phyloP scores from a whole-genome alignment of 148 eudicot species.

The Cornus florida region DNA sequence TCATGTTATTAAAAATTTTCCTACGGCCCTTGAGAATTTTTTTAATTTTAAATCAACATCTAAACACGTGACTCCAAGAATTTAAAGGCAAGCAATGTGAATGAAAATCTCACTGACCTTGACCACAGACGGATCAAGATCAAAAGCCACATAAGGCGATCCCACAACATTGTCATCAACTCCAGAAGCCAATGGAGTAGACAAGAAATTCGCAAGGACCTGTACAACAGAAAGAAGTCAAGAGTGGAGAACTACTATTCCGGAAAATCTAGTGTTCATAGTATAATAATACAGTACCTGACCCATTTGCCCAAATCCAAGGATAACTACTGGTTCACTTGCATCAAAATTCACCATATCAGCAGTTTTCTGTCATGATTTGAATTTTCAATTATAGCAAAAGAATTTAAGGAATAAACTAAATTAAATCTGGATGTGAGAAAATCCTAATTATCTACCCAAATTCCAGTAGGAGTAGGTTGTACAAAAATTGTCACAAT shows the following conservation, averaged over 20 bases:
- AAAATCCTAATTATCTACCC: not conserved
- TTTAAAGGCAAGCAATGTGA: not conserved
- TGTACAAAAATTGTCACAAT: not conserved
- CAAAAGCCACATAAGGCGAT: constrained; percentile 94
- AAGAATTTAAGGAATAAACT: no score
- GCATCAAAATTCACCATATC: constrained; percentile 66
- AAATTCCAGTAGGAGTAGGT: constrained; percentile 1
- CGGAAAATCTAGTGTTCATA: not conserved
- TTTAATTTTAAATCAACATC: no score
- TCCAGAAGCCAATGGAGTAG: constrained; percentile 80
- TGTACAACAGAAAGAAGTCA: constrained; percentile 22
- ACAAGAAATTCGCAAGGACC: constrained; percentile 95
- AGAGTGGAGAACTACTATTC: constrained; percentile 1
- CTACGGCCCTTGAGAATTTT: not conserved
- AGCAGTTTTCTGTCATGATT: constrained; percentile 47
- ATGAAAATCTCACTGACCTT: constrained; percentile 49
- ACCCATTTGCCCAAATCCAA: constrained; percentile 98
- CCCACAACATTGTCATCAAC: constrained; percentile 54
- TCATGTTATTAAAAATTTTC: not conserved
- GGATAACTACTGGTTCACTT: constrained; percentile 87
- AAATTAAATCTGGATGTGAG: no score
- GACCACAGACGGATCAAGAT: constrained; percentile 83
- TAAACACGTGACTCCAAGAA: not conserved
- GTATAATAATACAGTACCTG: constrained; percentile 49
- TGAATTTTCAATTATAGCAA: constrained; percentile 1